These are phyloP conservation scores for Aspergillus versicolor DNA, from an alignment of 2,329 filamentous ascomycete species.

Conservation along the genomic window DNA sequence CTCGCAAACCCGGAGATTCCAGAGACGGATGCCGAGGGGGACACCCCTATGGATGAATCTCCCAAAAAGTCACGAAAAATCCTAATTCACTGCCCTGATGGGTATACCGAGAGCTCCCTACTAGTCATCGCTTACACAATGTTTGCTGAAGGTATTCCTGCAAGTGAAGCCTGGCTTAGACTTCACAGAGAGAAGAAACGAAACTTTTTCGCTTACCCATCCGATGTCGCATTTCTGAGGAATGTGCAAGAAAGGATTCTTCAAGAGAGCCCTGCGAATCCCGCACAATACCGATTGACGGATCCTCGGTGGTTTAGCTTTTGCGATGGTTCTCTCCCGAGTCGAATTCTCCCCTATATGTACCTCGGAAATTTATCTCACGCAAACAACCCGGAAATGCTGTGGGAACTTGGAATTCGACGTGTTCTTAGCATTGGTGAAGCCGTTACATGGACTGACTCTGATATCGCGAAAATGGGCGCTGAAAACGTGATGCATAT, in stretches of 20 bases:
- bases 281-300: slow-evolving; percentile 25
- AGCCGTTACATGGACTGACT: slow-evolving; percentile 74
- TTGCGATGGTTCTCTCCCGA: slow-evolving; percentile 88
- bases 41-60: slow-evolving; percentile 53
- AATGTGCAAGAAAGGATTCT: slow-evolving; percentile 75
- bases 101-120: slow-evolving; percentile 92
- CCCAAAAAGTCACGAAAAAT: slow-evolving; percentile 61
- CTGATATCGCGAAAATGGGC: slow-evolving; percentile 71
- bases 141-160: slow-evolving; percentile 78
- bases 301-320: slow-evolving; percentile 77
- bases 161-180: slow-evolving; percentile 82
- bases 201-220: slow-evolving; percentile 95
- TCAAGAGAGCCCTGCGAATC: slow-evolving; percentile 44
- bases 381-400: slow-evolving; percentile 86
- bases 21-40: slow-evolving; percentile 53
- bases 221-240: slow-evolving; percentile 80
- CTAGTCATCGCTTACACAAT: slow-evolving; percentile 89
- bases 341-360: slow-evolving; percentile 86
- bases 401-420: slow-evolving; percentile 76
- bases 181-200: slow-evolving; percentile 77
- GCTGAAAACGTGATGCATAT: slow-evolving; percentile 76
- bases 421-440: slow-evolving; percentile 93
- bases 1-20: slow-evolving; percentile 64
- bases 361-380: slow-evolving; percentile 92
- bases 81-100: slow-evolving; percentile 89